These are phyloP conservation scores for Podospora conica DNA, from an alignment of 495 filamentous ascomycete species.

Conservation along the genomic window DNA sequence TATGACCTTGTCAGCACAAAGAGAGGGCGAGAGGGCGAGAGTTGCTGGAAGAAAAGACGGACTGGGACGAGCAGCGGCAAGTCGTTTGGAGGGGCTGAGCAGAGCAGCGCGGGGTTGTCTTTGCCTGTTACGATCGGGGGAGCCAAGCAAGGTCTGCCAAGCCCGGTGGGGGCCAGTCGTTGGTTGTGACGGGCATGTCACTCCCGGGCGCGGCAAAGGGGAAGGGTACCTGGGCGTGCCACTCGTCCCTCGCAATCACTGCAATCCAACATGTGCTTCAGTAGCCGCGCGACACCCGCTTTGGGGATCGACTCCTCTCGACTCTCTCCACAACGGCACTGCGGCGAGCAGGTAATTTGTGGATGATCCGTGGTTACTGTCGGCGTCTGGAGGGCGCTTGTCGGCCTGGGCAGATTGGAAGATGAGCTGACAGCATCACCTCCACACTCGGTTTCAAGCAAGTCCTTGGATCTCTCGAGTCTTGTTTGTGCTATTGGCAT, in stretches of 20 bases:
- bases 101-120: slow-evolving; percentile 1
- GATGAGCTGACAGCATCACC: background rate
- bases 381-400: background rate
- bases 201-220: background rate
- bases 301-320: slow-evolving; percentile 1
- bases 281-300: slow-evolving; percentile 20
- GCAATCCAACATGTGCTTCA: slow-evolving; percentile 14
- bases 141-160: background rate
- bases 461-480: background rate
- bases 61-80: background rate
- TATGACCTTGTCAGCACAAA: background rate
- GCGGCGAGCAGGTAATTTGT: background rate
- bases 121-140: slow-evolving; percentile 2
- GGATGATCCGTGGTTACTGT: background rate
- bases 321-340: background rate
- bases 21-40: too few relatives aligned
- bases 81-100: slow-evolving; percentile 1
- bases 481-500: background rate
- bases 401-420: background rate
- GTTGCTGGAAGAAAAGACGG: background rate
- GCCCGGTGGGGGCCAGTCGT: slow-evolving; percentile 5
- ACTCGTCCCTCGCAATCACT: background rate
- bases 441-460: background rate
- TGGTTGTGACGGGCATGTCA: slow-evolving; percentile 1
- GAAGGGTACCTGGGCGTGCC: slow-evolving; percentile 6